phyloP scores from a whole-genome alignment of 768 basidiomycete genomes.

The Xerocomus spinulosus region DNA sequence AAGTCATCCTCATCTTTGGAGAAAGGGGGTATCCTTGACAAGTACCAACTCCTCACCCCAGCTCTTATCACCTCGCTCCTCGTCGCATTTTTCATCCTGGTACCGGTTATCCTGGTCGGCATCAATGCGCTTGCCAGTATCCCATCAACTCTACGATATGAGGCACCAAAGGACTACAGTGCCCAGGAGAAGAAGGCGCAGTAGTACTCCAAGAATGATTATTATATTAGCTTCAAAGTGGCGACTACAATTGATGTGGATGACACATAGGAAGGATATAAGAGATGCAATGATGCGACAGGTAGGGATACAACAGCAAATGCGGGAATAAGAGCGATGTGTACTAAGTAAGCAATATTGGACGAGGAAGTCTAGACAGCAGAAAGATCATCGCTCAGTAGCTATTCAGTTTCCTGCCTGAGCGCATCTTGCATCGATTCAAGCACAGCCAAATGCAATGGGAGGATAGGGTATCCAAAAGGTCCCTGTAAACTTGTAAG shows the following conservation, averaged over 20 bases:
- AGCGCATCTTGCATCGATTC: slow-evolving; percentile 52
- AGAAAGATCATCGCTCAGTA: not conserved
- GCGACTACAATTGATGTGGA: slow-evolving; percentile 12
- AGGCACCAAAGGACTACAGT: slow-evolving; percentile 60
- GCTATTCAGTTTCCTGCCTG: slow-evolving; percentile 26
- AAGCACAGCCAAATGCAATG: slow-evolving; percentile 71
- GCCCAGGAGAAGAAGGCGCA: slow-evolving; percentile 75
- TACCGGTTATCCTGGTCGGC: slow-evolving; percentile 63
- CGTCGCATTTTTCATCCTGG: slow-evolving; percentile 58
- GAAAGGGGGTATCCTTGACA: slow-evolving; percentile 59
- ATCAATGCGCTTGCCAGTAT: slow-evolving; percentile 68
- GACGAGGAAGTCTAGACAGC: slow-evolving; percentile 12
- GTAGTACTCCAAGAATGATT: slow-evolving; percentile 34
- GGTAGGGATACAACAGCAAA: slow-evolving; percentile 28
- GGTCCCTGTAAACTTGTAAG: slow-evolving; percentile 45
- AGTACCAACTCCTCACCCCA: slow-evolving; percentile 75
- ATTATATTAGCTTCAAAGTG: slow-evolving; percentile 16
- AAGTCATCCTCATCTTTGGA: slow-evolving; percentile 30
- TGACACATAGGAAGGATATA: slow-evolving; percentile 20
- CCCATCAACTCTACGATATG: slow-evolving; percentile 61
- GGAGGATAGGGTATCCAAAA: slow-evolving; percentile 50
- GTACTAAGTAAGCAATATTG: slow-evolving; percentile 8
- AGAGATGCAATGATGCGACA: slow-evolving; percentile 22
- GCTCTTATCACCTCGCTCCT: slow-evolving; percentile 65
- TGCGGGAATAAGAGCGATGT: slow-evolving; percentile 14